Conservation (phyloP, 805 yeast genomes). For the Kuraishia capsulata region DNA sequence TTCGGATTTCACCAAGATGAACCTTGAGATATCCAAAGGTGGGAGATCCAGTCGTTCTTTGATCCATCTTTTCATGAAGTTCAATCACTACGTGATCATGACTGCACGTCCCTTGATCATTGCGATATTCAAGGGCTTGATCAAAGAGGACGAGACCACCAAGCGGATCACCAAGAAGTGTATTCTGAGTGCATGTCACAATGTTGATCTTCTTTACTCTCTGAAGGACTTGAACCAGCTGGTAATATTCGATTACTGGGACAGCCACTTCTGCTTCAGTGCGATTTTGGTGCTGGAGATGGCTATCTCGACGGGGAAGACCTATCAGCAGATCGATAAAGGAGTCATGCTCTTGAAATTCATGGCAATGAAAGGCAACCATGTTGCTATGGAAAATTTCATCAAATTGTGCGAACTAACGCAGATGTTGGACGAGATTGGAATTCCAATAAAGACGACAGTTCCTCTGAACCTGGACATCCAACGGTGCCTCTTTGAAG, state of each 20-base stretch:
- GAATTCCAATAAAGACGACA: slow-evolving; percentile 8
- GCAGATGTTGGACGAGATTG: slow-evolving; percentile 12
- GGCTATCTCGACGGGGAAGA: slow-evolving; percentile 8
- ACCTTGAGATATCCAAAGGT: slow-evolving; percentile 9
- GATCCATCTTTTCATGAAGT: slow-evolving; percentile 23
- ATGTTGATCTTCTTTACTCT: slow-evolving; percentile 18
- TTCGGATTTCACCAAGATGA: slow-evolving; percentile 12
- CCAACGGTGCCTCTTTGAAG: neutral
- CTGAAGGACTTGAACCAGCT: slow-evolving; percentile 19
- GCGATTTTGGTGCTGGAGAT: slow-evolving; percentile 20
- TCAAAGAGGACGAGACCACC: slow-evolving; percentile 9
- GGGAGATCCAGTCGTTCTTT: slow-evolving; percentile 6
- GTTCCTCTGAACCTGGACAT: slow-evolving; percentile 1
- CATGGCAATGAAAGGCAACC: slow-evolving; percentile 19
- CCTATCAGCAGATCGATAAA: slow-evolving; percentile 5
- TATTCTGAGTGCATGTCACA: slow-evolving; percentile 21
- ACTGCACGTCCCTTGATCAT: slow-evolving; percentile 25
- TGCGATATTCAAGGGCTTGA: slow-evolving; percentile 23
- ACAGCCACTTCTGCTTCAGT: slow-evolving; percentile 27
- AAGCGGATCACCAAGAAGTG: slow-evolving; percentile 17
- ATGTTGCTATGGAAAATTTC: slow-evolving; percentile 16
- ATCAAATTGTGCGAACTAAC: slow-evolving; percentile 14
- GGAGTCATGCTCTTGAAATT: slow-evolving; percentile 18
- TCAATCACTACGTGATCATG: slow-evolving; percentile 25
- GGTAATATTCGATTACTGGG: slow-evolving; percentile 30